Conservation (phyloP, 148 eudicot species). For the Diospyros kaki region DNA sequence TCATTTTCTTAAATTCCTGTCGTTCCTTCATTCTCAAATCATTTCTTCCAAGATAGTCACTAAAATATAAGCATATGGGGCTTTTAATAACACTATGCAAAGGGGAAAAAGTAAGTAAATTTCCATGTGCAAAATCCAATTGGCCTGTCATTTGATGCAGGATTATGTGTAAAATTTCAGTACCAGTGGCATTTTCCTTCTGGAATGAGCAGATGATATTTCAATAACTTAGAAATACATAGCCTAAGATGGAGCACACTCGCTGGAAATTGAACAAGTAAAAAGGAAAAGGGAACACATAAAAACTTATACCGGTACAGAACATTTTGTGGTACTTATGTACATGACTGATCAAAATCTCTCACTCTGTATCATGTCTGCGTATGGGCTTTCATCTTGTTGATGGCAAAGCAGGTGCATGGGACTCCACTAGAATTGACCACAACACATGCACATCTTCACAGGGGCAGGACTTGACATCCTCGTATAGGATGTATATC, state of each 20-base stretch:
- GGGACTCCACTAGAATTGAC: conserved; percentile 79
- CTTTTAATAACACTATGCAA: too few species aligned
- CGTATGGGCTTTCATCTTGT: conserved; percentile 30
- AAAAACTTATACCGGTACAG: background rate
- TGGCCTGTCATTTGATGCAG: too few species aligned
- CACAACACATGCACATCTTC: conserved; percentile 88
- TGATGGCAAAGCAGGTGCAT: conserved; percentile 40
- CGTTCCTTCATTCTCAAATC: background rate
- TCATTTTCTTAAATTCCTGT: background rate
- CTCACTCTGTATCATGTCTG: conserved; percentile 3
- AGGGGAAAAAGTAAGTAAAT: too few species aligned
- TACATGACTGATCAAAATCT: conserved; percentile 18
- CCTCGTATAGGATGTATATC: conserved; percentile 79
- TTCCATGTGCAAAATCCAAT: too few species aligned
- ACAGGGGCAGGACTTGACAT: conserved; percentile 76
- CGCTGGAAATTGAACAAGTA: background rate
- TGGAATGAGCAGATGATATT: background rate
- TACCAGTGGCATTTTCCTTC: background rate
- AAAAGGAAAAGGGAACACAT: background rate
- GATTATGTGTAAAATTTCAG: background rate
- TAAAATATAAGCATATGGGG: background rate
- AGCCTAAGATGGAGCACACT: conserved; percentile 2
- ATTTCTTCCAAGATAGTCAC: background rate
- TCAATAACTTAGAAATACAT: conserved; percentile 22
- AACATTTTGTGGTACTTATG: conserved; percentile 12